Conservation (phyloP, 768 basidiomycete genomes). For the Tulasnella sp. region DNA sequence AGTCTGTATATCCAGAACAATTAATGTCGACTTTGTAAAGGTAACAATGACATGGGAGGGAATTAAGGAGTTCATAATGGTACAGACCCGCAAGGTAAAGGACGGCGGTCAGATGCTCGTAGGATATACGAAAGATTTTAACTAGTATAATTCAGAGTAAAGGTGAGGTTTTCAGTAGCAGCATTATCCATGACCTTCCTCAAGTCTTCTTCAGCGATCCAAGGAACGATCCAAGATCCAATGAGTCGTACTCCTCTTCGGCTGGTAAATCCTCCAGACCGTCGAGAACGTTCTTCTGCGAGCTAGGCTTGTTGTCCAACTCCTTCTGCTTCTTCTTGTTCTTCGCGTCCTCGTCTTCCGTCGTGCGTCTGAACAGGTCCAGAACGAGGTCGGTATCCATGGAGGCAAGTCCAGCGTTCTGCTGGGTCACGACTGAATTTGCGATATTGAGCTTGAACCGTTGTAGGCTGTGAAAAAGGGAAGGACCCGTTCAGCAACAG, state of each 20-base stretch:
- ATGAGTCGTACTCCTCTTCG: conserved; percentile 83
- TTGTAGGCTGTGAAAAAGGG: conserved; percentile 53
- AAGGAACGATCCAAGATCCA: conserved; percentile 84
- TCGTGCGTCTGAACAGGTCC: conserved; percentile 79
- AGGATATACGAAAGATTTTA: too few relatives aligned
- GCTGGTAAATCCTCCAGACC: conserved; percentile 85
- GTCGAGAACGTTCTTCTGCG: conserved; percentile 74
- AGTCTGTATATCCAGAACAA: not conserved
- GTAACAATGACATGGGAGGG: not conserved
- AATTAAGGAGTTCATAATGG: not conserved
- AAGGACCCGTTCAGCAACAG: not conserved
- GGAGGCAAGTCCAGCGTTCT: conserved; percentile 83
- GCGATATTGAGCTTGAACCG: conserved; percentile 99
- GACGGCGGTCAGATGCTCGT: not conserved
- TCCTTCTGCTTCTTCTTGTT: conserved; percentile 45
- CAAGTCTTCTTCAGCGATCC: conserved; percentile 44
- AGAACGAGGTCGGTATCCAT: conserved; percentile 98
- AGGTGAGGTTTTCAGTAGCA: not conserved
- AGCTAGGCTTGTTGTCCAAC: conserved; percentile 45
- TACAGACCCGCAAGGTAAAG: not conserved
- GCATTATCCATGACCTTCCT: not conserved
- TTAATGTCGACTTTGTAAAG: not conserved
- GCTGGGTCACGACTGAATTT: conserved; percentile 91
- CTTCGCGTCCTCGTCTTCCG: conserved; percentile 56
- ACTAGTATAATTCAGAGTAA: conserved; percentile 4